phyloP scores from a whole-genome alignment of 2,329 filamentous ascomycete genomes.

The Colletotrichum sp. region DNA sequence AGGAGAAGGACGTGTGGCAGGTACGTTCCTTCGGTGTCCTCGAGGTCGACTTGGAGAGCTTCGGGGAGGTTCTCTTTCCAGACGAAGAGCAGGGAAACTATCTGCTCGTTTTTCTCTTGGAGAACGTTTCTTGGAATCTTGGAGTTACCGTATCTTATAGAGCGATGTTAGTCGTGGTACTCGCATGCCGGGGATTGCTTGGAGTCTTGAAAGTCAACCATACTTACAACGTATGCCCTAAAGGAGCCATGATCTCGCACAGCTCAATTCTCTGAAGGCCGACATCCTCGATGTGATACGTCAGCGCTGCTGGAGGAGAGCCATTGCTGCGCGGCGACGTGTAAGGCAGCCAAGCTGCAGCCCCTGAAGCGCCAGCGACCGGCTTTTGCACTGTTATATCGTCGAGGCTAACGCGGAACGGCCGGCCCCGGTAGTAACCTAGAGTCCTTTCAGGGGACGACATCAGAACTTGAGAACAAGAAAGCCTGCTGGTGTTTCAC shows the following conservation, averaged over 20 bases:
- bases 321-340: neutral
- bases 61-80: conserved; percentile 25
- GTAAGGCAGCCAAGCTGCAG: neutral
- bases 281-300: neutral
- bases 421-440: conserved; percentile 29
- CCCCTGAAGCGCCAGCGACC: neutral
- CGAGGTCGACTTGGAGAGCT: conserved; percentile 22
- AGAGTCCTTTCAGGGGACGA: conserved; percentile 22
- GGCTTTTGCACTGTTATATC: conserved; percentile 28
- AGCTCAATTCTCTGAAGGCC: neutral
- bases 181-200: neutral
- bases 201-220: accelerated
- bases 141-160: conserved; percentile 23
- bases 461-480: neutral
- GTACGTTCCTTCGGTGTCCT: conserved; percentile 17
- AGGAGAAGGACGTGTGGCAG: conserved; percentile 28
- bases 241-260: conserved; percentile 26
- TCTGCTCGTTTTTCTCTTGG: conserved; percentile 24
- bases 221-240: conserved; percentile 27
- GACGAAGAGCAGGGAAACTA: conserved; percentile 12
- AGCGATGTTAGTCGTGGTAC: neutral
- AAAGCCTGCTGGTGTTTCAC: neutral
- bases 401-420: conserved; percentile 29
- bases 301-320: neutral
- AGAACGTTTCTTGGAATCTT: conserved; percentile 14